A percentile compares a stretch with the other conserved stretches of the same genome.
Evolutionary conservation across 2,329 filamentous ascomycete genomes (phyloP).

Genomic region (Ophiocordyceps camponoti-leonardi): DNA sequence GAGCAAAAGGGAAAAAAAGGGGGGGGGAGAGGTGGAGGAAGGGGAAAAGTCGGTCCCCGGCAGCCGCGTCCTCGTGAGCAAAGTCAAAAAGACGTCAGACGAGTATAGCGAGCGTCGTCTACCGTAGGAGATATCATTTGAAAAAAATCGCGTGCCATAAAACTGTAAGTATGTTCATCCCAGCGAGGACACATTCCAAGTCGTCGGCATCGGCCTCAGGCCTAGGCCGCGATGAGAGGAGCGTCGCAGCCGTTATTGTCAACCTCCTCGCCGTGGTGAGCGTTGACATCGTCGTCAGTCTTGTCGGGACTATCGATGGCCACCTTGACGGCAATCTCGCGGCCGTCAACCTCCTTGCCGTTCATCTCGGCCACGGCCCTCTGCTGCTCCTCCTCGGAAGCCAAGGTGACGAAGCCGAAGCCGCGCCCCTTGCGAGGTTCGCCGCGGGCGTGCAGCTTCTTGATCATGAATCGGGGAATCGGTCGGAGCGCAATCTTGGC

Average conservation of each 20-base stretch:
- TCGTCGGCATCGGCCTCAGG: constrained; percentile 7
- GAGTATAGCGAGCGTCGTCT: constrained; percentile 14
- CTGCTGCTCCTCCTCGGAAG: constrained; percentile 88
- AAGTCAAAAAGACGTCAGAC: not conserved
- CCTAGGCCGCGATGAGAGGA: constrained; percentile 15
- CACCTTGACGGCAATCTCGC: constrained; percentile 99
- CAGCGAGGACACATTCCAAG: constrained; percentile 6
- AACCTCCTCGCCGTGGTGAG: constrained; percentile 25
- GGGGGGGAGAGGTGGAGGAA: no score
- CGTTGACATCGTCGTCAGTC: constrained; percentile 68
- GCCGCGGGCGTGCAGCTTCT: constrained; percentile 96
- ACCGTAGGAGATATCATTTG: constrained; percentile 21
- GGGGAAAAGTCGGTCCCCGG: no score
- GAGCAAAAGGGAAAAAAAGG: not conserved
- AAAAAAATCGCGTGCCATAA: constrained; percentile 19
- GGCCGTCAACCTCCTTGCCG: constrained; percentile 96
- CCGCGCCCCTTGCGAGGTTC: constrained; percentile 98
- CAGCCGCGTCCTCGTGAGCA: not conserved
- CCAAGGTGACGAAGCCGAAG: constrained; percentile 94
- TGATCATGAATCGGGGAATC: constrained; percentile 99
- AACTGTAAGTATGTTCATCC: constrained; percentile 19
- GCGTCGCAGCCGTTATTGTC: constrained; percentile 25
- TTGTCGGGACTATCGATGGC: constrained; percentile 99
- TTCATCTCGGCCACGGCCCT: constrained; percentile 98
- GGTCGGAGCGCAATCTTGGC: constrained; percentile 98